Base-by-base conservation (phyloP, 2,329 filamentous ascomycete species). In the Colletotrichum camelliae region DNA sequence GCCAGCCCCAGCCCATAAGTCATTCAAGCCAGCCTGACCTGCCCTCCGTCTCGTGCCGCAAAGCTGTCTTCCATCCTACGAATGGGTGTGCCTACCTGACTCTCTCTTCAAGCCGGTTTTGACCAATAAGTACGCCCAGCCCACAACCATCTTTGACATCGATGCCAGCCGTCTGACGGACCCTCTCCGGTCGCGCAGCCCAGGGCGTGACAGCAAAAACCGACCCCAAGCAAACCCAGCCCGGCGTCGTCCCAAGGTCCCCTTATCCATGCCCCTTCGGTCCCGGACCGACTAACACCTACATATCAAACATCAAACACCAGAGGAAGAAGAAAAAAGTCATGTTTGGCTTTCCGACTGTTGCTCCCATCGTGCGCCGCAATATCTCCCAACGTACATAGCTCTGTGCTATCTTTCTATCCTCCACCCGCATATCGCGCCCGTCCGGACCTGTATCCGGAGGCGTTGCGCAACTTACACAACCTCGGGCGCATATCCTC, bases 31-130 rank as follows among this genome's bases (percentile, higher is more conserved):
- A 64, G 61, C 65, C 70, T 55, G 66, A 67, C 70, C 35, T 73
- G 15, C 67, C 70, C 27, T 35, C 55, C 43, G 69, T 71, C 70
- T 69, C 57, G 57, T 69, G 66, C 66, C 71, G 55, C n/a, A 43
- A 29, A 43, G 43, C 33, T 31, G 18, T 43, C 31, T 27, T 55
- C 55, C 29, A 24, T 18, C 21, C 24, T 31, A 13, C 35, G 15
- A 31, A 29, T 31, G 27, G 27, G 43, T 52, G 43, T 52, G 43
- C 43, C 43, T 52, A 52, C 43, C 43, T 52, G 43, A 52, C 43
- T 52, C 43, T 52, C 10, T 52, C 43, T 48, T 48, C 39, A 12
- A 48, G 18, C 39, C 5, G 39, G 9, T n/a, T 9, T 48, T 52
- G 43, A 52, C 43, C 43, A 52, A 52, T 52, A 52, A 21, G 2